phyloP scores from a whole-genome alignment of 1,284 basidiomycete genomes.

The Rhodotorula sp. region DNA sequence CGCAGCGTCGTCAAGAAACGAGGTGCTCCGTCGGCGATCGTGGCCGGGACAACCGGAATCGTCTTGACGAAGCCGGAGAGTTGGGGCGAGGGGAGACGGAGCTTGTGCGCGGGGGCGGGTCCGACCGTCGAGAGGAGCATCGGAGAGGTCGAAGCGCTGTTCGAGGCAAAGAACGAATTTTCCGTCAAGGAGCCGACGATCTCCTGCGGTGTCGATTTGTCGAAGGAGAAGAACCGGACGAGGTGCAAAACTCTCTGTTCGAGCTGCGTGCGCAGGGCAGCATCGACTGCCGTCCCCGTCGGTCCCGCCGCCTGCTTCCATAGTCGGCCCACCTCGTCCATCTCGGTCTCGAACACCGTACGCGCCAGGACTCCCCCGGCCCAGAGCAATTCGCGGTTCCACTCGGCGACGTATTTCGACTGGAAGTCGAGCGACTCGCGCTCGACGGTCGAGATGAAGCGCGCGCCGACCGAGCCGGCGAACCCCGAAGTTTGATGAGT shows the following conservation, averaged over 20 bases:
- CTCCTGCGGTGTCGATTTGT: conserved; percentile 78
- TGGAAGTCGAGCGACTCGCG: conserved; percentile 63
- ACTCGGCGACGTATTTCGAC: conserved; percentile 52
- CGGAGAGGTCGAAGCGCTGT: conserved; percentile 53
- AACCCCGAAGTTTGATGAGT: conserved; percentile 92
- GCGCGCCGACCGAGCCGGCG: conserved; percentile 82
- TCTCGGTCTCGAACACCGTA: conserved; percentile 81
- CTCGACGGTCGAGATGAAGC: conserved; percentile 97
- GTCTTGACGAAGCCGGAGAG: conserved; percentile 76
- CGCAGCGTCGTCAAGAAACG: conserved; percentile 67
- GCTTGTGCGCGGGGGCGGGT: conserved; percentile 64
- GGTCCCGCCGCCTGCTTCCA: conserved; percentile 52
- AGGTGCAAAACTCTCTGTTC: conserved; percentile 72
- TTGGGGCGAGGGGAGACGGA: conserved; percentile 73
- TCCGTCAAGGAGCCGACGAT: conserved; percentile 79
- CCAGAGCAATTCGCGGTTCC: conserved; percentile 83
- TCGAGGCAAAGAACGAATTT: conserved; percentile 74
- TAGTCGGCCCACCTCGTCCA: conserved; percentile 53
- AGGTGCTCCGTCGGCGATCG: conserved; percentile 63
- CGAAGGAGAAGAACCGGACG: conserved; percentile 80
- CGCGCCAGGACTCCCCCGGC: conserved; percentile 74
- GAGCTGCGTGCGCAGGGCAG: conserved; percentile 57
- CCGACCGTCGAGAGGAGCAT: conserved; percentile 79
- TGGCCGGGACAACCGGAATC: conserved; percentile 70
- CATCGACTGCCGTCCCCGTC: conserved; percentile 32